A percentile compares a stretch with the other conserved stretches of the same genome.
Conservation (phyloP, 768 basidiomycete species). For the Auriscalpium microsporum region DNA sequence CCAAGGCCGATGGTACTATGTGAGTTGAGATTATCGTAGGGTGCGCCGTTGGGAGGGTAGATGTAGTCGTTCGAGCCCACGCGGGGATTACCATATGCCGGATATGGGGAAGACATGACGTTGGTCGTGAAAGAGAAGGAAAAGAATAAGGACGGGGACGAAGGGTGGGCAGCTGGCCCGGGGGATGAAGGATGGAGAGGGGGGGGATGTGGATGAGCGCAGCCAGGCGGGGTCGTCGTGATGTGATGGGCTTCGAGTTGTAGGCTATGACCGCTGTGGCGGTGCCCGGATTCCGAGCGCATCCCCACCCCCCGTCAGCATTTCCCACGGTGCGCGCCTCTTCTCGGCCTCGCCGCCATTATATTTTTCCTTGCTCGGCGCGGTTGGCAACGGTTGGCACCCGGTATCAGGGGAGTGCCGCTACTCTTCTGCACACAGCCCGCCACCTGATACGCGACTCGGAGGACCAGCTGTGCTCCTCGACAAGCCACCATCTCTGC, state of each 20-base stretch:
- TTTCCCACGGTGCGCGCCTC: background rate
- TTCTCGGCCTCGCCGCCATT: no score
- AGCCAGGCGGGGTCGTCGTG: background rate
- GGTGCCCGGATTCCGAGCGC: background rate
- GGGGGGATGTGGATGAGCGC: background rate
- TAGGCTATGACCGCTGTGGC: background rate
- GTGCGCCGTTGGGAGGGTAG: conserved; percentile 8
- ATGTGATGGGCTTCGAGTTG: background rate
- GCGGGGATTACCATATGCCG: conserved; percentile 8
- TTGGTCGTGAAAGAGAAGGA: background rate
- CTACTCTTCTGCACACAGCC: no score
- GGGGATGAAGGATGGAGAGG: background rate
- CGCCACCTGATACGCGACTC: no score
- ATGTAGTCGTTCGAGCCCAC: background rate
- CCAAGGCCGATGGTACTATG: background rate
- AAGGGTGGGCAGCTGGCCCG: background rate
- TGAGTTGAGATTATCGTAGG: background rate
- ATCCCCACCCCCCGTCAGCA: background rate
- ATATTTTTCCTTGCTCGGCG: no score
- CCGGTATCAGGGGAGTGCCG: no score
- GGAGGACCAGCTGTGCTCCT: no score
- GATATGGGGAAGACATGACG: conserved; percentile 14
- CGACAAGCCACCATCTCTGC: no score
- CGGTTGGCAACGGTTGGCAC: no score
- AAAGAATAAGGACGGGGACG: background rate